A percentile compares a stretch with the other conserved stretches of the same genome.
phyloP scores from a whole-genome alignment of 2,329 filamentous ascomycete genomes.

The Mariannaea elegans region DNA sequence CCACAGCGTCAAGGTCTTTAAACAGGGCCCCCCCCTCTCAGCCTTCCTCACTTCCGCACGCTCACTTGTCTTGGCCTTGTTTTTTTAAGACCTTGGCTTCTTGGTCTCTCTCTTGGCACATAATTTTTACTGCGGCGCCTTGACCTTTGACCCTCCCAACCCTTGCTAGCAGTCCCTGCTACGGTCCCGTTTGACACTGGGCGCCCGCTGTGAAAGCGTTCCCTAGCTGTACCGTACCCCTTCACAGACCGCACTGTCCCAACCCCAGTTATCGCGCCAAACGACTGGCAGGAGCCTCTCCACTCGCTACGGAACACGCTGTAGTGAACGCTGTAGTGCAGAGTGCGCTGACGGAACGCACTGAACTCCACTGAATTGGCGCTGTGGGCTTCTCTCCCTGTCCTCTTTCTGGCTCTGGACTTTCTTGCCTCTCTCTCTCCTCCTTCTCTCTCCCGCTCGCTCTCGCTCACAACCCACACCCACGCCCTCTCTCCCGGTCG shows the following conservation, averaged over 20 bases:
- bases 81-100: slow-evolving; percentile 15
- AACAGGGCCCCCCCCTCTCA: slow-evolving; percentile 1
- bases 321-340: slow-evolving; percentile 8
- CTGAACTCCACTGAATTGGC: slow-evolving; percentile 8
- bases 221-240: slow-evolving; percentile 27
- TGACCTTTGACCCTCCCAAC: slow-evolving; percentile 7
- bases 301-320: slow-evolving; percentile 21
- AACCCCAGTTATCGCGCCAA: slow-evolving; percentile 20
- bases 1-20: not conserved
- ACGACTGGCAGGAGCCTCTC: slow-evolving; percentile 29
- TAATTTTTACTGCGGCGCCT: slow-evolving; percentile 13
- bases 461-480: slow-evolving; percentile 6
- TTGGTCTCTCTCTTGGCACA: slow-evolving; percentile 19
- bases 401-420: too few relatives aligned
- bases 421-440: slow-evolving; percentile 15
- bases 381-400: not conserved
- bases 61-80: slow-evolving; percentile 16
- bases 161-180: not conserved
- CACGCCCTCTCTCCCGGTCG: slow-evolving; percentile 27
- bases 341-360: slow-evolving; percentile 6
- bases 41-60: not conserved
- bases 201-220: slow-evolving; percentile 13
- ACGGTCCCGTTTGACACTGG: slow-evolving; percentile 6
- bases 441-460: slow-evolving; percentile 19
- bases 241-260: slow-evolving; percentile 27